Evolutionary conservation across 108 stramenopile genomes (phyloP), one percentile per base, ranked within the genome.

Genomic region (Asterionellopsis glacialis): DNA sequence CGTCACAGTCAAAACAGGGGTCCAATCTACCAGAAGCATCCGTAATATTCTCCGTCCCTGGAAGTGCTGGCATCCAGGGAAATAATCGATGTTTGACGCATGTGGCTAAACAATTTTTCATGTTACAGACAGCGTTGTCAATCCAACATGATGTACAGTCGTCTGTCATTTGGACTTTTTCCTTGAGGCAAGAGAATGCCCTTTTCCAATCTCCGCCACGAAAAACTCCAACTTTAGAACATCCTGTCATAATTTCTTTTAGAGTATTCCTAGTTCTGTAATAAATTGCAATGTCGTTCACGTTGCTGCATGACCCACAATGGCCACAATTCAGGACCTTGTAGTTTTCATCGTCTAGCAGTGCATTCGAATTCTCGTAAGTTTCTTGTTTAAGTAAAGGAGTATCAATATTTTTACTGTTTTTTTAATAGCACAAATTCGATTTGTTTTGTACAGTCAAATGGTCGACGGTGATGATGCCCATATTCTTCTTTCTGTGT

Each of bases 111-210:
- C 71, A 72, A 42, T 56, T 23, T 15, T 21, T 40, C 21, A 56
- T 54, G 1, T 59, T 50, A 57, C 65, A 71, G 14, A 60, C 22
- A 10, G 65, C 65, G 23, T 67, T 65, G 16, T 60, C 60, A 7
- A 65, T 56, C 71, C 71, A 72, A 38, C 71, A 72, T 39, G 15
- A 51, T 23, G 65, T 60, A 62, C 71, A 72, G 18, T 45, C 26
- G 16, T 66, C 64, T n/a, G 65, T 67, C 19, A 58, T 59, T 0
- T 65, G 65, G 41, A 67, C 61, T 11, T 39, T 45, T 7, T 61
- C 23, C 56, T 41, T 21, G 65, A 72, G 21, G 21, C 47, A 26
- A 55, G n/a, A 12, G 52, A 59, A 13, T 61, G 16, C 21, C 45
- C 58, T 6, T 21, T 21, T 48, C 25, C 13, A 42, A 48, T 24